Conservation (phyloP, 2,329 filamentous ascomycete genomes). For the Ascochyta fabae region DNA sequence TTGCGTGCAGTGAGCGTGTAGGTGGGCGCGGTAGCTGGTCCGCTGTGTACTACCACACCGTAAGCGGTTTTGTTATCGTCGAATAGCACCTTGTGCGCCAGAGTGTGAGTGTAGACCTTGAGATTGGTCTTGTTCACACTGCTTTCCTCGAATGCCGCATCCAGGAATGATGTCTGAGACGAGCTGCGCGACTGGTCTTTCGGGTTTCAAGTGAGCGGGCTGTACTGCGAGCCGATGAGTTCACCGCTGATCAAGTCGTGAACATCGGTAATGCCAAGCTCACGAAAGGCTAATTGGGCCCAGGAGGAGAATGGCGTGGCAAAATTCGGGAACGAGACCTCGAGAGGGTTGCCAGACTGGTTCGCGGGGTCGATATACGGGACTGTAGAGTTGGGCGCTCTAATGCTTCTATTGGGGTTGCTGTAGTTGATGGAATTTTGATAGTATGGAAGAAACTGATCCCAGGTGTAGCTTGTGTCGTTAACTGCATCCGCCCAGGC, state of each 20-base stretch:
- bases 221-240: slow-evolving; percentile 18
- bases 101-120: slow-evolving; percentile 41
- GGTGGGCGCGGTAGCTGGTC: too few relatives aligned
- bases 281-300: slow-evolving; percentile 17
- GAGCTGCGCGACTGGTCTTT: slow-evolving; percentile 15
- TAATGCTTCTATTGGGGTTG: too few relatives aligned
- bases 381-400: background rate
- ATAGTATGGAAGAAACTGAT: too few relatives aligned
- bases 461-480: too few relatives aligned
- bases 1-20: too few relatives aligned
- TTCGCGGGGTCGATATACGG: background rate
- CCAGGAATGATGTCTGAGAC: slow-evolving; percentile 12
- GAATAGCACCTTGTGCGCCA: slow-evolving; percentile 47
- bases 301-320: slow-evolving; percentile 17
- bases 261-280: slow-evolving; percentile 19
- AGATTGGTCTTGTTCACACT: background rate
- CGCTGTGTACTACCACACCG: too few relatives aligned
- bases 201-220: slow-evolving; percentile 33
- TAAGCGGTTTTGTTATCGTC: slow-evolving; percentile 1
- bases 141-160: background rate
- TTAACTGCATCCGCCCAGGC: too few relatives aligned
- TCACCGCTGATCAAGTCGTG: slow-evolving; percentile 22
- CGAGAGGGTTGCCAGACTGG: slow-evolving; percentile 11
- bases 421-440: too few relatives aligned
- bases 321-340: slow-evolving; percentile 29